phyloP scores from a whole-genome alignment of 345 rosid species.

The Psidium friedrichsthalianum region DNA sequence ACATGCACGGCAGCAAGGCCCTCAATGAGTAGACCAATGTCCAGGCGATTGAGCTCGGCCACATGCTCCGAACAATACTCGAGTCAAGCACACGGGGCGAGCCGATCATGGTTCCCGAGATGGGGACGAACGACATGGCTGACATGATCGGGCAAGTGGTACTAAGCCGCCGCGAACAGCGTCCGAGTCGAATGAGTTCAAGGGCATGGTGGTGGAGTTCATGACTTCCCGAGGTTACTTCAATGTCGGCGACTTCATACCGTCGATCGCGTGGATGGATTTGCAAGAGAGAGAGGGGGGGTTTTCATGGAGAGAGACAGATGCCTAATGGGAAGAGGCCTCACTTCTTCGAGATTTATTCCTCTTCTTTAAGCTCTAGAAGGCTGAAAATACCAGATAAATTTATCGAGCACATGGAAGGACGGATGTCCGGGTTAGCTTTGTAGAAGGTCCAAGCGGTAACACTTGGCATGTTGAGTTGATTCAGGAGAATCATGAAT shows the following conservation, averaged over 20 bases:
- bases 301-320: background rate
- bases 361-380: conserved; percentile 16
- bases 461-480: conserved; percentile 31
- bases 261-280: conserved; percentile 55
- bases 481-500: conserved; percentile 12
- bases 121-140: conserved; percentile 36
- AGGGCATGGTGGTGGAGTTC: conserved; percentile 55
- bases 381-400: conserved; percentile 33
- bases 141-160: conserved; percentile 51
- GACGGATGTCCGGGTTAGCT: conserved; percentile 21
- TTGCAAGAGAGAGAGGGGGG: conserved; percentile 16
- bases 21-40: conserved; percentile 31
- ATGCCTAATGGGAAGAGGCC: conserved; percentile 20
- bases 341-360: conserved; percentile 32
- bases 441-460: conserved; percentile 44
- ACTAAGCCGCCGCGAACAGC: conserved; percentile 35
- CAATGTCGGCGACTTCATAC: conserved; percentile 51
- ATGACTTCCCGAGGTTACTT: conserved; percentile 39
- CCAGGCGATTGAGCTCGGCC: conserved; percentile 22
- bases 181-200: conserved; percentile 33
- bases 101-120: conserved; percentile 29
- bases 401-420: conserved; percentile 33
- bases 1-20: conserved; percentile 57
- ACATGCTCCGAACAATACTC: conserved; percentile 36
- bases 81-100: conserved; percentile 12